Evolutionary conservation across 306 rosid species (phyloP), one percentile per base, ranked within the genome.

Genomic region (Cucurbita ficifolia): DNA sequence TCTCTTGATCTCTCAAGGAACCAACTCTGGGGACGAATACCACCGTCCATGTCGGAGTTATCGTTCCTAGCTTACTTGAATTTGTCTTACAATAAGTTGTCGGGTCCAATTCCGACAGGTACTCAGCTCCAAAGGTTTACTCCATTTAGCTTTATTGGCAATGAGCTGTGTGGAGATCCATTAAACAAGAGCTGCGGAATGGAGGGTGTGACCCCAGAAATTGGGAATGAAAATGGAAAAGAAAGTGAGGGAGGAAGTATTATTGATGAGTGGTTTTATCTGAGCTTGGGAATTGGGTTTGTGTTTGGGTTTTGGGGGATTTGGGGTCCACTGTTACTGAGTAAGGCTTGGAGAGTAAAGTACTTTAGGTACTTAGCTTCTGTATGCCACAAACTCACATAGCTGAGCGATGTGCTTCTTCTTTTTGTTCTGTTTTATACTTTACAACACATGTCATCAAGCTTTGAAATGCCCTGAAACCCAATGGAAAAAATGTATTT

Each of bases 1-100:
- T 74, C 63, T 48, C 77, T 83, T 5, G 74, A 76, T 76, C 49
- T 76, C 2, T 76, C 67, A 5, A 0, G 0, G 0, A 76, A 64
- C 18, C 53, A 12, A 69, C 72, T 77, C 51, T 3, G 11, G 13
- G 80, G 80, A 5, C 33, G 49, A 59, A 60, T 73, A 61, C 76
- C 76, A 3, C 6, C 43, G 5, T 64, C 18, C 50, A 76, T 55
- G 7, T 29, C 79, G 11, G 74, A 24, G 5, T 18, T 79, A 52
- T 46, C 78, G 9, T 48, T 45, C 54, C 21, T 79, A 24, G 67
- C 16, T 67, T 3, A 17, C 71, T 67, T 79, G 29, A 79, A 74
- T 59, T 36, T 79, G 50, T 67, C 78, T 14, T 7, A 46, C 71
- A 79, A 79, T 22, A 67, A 67, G 19, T 46, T 79, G 48, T 60